Base-by-base conservation (phyloP, 78 protist species). In the Blattamonas nauphoetae region DNA sequence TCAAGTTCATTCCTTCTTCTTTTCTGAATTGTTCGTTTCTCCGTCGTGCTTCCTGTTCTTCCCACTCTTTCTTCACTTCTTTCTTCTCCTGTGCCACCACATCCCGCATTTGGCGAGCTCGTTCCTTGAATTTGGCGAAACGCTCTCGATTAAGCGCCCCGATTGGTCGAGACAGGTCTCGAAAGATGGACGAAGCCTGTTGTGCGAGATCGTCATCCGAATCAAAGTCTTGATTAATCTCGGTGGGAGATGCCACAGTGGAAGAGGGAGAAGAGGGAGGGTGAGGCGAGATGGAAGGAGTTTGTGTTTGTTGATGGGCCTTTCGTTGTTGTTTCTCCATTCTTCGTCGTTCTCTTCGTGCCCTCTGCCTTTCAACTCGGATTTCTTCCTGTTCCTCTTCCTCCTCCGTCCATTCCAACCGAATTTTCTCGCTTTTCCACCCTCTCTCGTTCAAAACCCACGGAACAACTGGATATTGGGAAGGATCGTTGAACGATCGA, bases 91-190 rank as follows among this genome's bases (percentile, higher is more conserved):
- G n/a, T n/a, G n/a, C n/a, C n/a, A n/a, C n/a, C n/a, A n/a, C n/a
- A n/a, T n/a, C n/a, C n/a, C n/a, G n/a, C n/a, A n/a, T n/a, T n/a
- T n/a, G n/a, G n/a, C n/a, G n/a, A n/a, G n/a, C n/a, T n/a, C n/a
- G n/a, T n/a, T 90, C 94, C 0, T 34, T 29, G 86, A 95, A 87
- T 63, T 42, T 42, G 36, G 41, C 63, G 33, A 41, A 2, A 0
- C 0, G 71, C 87, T 0, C 55, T 2, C 42, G 45, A 82, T 89
- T 45, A 2, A 89, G 92, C 3, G 97, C 97, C 43, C 99, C 99
- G 55, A 97, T 91, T 4, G 99, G 98, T 43, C 91, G 89, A 41
- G 93, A 77, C 38, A 97, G 93, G 77, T 97, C 99, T 29, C 99
- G 95, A 85, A 80, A 97, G n/a, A n/a, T n/a, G n/a, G n/a, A n/a